Evolutionary conservation across 2,329 filamentous ascomycete species (phyloP).

Genomic region (Epicoccum nigrum): DNA sequence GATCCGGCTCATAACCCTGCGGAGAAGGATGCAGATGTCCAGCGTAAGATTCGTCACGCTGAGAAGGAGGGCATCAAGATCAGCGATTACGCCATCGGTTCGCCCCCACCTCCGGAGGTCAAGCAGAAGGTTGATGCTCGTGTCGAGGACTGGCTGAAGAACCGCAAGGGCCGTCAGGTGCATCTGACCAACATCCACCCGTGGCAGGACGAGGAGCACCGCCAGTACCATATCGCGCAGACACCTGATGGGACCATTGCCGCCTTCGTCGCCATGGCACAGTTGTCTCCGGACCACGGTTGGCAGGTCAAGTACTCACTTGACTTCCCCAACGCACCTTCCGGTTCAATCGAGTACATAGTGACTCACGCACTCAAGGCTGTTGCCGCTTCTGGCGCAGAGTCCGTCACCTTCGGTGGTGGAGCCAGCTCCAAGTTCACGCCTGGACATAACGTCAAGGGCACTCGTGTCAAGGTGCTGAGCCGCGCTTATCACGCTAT

Average conservation of each 20-base stretch:
- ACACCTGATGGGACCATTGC: conserved; percentile 74
- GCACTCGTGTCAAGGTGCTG: conserved; percentile 79
- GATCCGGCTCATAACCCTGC: conserved; percentile 73
- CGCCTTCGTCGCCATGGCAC: conserved; percentile 81
- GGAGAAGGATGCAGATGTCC: conserved; percentile 68
- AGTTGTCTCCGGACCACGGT: conserved; percentile 79
- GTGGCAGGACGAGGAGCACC: conserved; percentile 83
- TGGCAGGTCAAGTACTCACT: conserved; percentile 98
- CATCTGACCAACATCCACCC: conserved; percentile 89
- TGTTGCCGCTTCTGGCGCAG: conserved; percentile 63
- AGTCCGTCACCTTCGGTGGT: conserved; percentile 82
- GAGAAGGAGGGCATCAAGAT: conserved; percentile 86
- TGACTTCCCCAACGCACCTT: conserved; percentile 87
- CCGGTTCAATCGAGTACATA: conserved; percentile 83
- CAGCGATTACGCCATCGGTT: conserved; percentile 70
- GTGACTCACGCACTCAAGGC: conserved; percentile 74
- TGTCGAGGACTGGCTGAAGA: conserved; percentile 78
- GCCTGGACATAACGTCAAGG: conserved; percentile 81
- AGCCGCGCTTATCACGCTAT: conserved; percentile 82
- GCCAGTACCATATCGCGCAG: conserved; percentile 83
- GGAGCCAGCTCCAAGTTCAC: conserved; percentile 77
- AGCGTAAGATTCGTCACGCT: conserved; percentile 78
- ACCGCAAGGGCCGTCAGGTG: conserved; percentile 83
- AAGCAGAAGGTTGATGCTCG: conserved; percentile 72
- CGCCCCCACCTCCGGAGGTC: conserved; percentile 68